Evolutionary conservation across 805 yeast species (phyloP).

Genomic region (Clavispora carvajalis): DNA sequence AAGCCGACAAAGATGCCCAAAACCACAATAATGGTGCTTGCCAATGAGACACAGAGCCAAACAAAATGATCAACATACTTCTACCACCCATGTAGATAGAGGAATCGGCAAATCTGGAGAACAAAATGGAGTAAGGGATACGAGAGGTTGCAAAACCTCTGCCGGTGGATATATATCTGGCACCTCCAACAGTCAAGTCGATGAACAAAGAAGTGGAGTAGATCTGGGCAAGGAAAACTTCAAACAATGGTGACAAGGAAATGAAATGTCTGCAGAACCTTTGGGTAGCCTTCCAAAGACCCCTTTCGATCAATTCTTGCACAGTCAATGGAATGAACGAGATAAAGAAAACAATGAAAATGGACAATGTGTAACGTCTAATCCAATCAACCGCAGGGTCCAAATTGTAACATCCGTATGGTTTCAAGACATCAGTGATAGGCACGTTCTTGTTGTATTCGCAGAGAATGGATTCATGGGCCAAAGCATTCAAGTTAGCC

Average conservation of each 20-base stretch:
- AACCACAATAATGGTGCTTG: conserved; percentile 54
- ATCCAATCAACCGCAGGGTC: conserved; percentile 73
- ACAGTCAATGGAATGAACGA: conserved; percentile 72
- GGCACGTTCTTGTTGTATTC: conserved; percentile 54
- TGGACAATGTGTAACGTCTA: conserved; percentile 65
- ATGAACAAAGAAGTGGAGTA: conserved; percentile 66
- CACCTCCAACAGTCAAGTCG: conserved; percentile 74
- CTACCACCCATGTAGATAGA: conserved; percentile 81
- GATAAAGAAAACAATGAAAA: conserved; percentile 67
- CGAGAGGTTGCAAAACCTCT: conserved; percentile 77
- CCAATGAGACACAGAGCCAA: conserved; percentile 62
- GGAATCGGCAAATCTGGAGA: conserved; percentile 61
- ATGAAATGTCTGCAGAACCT: conserved; percentile 62
- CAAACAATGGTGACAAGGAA: conserved; percentile 73
- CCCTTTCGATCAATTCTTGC: conserved; percentile 73
- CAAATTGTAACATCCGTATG: conserved; percentile 67
- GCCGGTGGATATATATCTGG: conserved; percentile 77
- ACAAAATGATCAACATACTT: conserved; percentile 60
- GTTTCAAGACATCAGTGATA: conserved; percentile 55
- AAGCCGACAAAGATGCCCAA: conserved; percentile 64
- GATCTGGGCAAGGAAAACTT: conserved; percentile 71
- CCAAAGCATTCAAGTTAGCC: conserved; percentile 58
- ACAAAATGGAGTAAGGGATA: conserved; percentile 58
- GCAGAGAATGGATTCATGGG: conserved; percentile 59
- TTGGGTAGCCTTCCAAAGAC: conserved; percentile 61